Evolutionary conservation across 148 eudicot species (phyloP), one percentile per base, ranked within the genome.

Genomic region (Chenopodium quinoa): DNA sequence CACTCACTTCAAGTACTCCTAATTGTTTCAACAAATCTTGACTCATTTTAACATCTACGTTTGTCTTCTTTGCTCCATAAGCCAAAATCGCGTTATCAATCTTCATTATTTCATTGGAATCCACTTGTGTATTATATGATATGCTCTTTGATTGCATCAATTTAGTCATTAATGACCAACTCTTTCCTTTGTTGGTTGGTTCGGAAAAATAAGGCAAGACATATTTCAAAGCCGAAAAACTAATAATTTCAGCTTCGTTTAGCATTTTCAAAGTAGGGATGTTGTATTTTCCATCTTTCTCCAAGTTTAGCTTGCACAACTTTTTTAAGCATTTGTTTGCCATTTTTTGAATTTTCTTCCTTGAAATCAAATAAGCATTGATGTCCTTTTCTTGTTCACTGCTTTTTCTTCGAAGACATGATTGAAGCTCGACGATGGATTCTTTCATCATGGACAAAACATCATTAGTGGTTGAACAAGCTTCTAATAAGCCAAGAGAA

Each of bases 141-240:
- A 69, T 84, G 14, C 50, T 50, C 72, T 86, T 84, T 1, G 83
- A 50, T 19, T 84, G 23, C 78, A 82, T 74, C 54, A 86, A 9
- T 31, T 84, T 88, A 10, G 78, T 76, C 17, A 86, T 78, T 84
- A 81, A 46, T 7, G 75, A 75, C 86, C 88, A 79, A 11, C 78
- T 27, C 22, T 44, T 83, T 63, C 83, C 76, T 12, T 75, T 79
- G 9, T 31, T 60, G 44, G 80, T 86, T 32, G 80, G 8, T 19
- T 54, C 52, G 2, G 67, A 80, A 46, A 81, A 7, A 63, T 56
- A 81, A 17, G 76, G 69, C 12, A 87, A 23, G 9, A 79, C 60
- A 3, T 82, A 85, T 78, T 79, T 77, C 32, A 87, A 76, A 23
- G 63, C 37, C 25, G 63, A 16, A 34, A 85, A 2, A 20, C 79